Conservation (phyloP, 2,329 filamentous ascomycete genomes). For the Clarireedia monteithiana region DNA sequence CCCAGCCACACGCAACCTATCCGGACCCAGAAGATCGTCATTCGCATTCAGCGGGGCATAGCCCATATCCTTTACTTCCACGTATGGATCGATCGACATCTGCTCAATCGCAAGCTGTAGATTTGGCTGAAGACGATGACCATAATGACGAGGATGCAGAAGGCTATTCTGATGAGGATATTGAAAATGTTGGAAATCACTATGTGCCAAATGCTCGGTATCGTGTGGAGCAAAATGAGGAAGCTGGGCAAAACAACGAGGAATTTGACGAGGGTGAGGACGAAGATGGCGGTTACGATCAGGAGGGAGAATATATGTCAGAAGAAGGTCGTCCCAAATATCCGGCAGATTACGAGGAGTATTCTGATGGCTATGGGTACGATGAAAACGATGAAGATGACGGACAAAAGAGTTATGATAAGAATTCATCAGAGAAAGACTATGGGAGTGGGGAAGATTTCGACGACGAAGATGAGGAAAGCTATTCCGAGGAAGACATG, state of each 20-base stretch:
- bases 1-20: constrained; percentile 13
- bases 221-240: neutral
- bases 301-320: neutral
- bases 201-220: constrained; percentile 4
- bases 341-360: neutral
- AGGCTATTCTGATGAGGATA: constrained; percentile 6
- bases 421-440: neutral
- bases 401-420: neutral
- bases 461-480: constrained; percentile 19
- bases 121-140: constrained; percentile 22
- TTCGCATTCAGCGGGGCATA: neutral
- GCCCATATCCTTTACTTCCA: constrained; percentile 2
- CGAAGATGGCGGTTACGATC: neutral
- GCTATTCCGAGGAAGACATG: constrained; percentile 28
- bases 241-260: neutral
- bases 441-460: constrained; percentile 6
- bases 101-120: constrained; percentile 18
- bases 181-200: constrained; percentile 20
- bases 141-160: constrained; percentile 12
- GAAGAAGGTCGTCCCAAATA: too few species aligned
- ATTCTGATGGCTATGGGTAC: neutral
- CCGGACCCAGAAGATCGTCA: constrained; percentile 12
- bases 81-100: constrained; percentile 21
- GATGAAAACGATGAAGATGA: neutral
- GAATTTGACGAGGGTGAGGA: neutral